Conservation (phyloP, 352 stramenopile genomes). For the Achlya hypogyna region DNA sequence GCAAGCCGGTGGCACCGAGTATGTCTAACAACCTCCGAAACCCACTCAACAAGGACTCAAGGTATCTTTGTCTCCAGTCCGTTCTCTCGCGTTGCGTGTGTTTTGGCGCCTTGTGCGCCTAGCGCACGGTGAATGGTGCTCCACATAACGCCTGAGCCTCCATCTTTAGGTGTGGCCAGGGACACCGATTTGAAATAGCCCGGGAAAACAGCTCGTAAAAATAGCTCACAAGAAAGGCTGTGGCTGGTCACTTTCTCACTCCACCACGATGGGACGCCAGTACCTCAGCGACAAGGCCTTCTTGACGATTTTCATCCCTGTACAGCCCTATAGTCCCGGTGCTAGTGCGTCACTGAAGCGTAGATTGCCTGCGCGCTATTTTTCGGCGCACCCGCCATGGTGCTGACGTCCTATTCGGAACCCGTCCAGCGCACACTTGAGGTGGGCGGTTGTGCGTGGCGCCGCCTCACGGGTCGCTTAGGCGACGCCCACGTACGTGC, state of each 20-base stretch:
- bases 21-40: too few relatives aligned
- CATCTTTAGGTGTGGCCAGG: too few relatives aligned
- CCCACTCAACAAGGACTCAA: too few relatives aligned
- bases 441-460: neutral
- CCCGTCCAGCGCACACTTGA: slow-evolving; percentile 6
- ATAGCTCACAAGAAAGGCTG: neutral
- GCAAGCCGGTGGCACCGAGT: too few relatives aligned
- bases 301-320: slow-evolving; percentile 14
- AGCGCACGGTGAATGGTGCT: too few relatives aligned
- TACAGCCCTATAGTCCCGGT: neutral
- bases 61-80: too few relatives aligned
- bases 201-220: too few relatives aligned
- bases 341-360: neutral
- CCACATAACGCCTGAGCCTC: too few relatives aligned
- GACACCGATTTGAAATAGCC: too few relatives aligned
- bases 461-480: neutral
- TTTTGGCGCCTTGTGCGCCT: too few relatives aligned
- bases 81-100: too few relatives aligned
- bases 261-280: neutral
- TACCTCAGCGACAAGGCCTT: slow-evolving; percentile 16
- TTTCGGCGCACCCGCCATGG: slow-evolving; percentile 1
- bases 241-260: neutral
- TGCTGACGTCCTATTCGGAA: neutral
- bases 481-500: neutral
- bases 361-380: slow-evolving; percentile 12